Evolutionary conservation across 2,329 filamentous ascomycete genomes (phyloP).

Genomic region (Cercospora sesami): DNA sequence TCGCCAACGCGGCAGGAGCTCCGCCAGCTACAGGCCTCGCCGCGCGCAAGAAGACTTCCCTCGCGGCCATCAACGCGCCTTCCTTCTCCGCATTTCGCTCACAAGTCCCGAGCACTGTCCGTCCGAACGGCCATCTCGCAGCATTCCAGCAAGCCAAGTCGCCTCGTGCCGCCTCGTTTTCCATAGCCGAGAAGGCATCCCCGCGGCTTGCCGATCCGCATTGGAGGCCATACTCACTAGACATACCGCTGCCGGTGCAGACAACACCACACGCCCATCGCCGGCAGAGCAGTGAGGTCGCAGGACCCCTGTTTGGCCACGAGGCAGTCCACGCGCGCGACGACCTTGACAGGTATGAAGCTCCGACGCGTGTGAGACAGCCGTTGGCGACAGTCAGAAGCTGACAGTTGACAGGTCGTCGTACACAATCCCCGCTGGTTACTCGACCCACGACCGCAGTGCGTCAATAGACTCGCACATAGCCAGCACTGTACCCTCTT

Average conservation of each 20-base stretch:
- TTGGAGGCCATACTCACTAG: slow-evolving; percentile 37
- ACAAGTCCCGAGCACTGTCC: slow-evolving; percentile 32
- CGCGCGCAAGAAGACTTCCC: slow-evolving; percentile 15
- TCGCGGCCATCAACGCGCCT: slow-evolving; percentile 35
- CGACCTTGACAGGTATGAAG: slow-evolving; percentile 10
- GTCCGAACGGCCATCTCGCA: slow-evolving; percentile 13
- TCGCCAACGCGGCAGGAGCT: slow-evolving; percentile 33
- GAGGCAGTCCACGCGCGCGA: slow-evolving; percentile 3
- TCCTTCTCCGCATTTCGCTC: slow-evolving; percentile 49
- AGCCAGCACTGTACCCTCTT: slow-evolving; percentile 26
- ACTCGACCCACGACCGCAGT: slow-evolving; percentile 27
- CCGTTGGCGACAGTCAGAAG: background rate
- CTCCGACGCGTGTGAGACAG: background rate
- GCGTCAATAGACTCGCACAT: slow-evolving; percentile 35
- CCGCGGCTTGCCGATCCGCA: slow-evolving; percentile 36
- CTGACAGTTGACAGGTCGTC: slow-evolving; percentile 22
- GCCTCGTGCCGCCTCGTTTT: slow-evolving; percentile 48
- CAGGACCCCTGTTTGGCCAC: slow-evolving; percentile 4
- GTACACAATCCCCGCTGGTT: slow-evolving; percentile 19
- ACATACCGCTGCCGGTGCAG: slow-evolving; percentile 33
- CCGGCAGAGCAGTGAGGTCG: slow-evolving; percentile 7
- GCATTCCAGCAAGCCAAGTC: slow-evolving; percentile 52
- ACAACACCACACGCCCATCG: background rate
- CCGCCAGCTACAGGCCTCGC: background rate
- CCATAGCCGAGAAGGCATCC: slow-evolving; percentile 46